Evolutionary conservation across 2,329 filamentous ascomycete species (phyloP).

Genomic region (Colletotrichum sp.): DNA sequence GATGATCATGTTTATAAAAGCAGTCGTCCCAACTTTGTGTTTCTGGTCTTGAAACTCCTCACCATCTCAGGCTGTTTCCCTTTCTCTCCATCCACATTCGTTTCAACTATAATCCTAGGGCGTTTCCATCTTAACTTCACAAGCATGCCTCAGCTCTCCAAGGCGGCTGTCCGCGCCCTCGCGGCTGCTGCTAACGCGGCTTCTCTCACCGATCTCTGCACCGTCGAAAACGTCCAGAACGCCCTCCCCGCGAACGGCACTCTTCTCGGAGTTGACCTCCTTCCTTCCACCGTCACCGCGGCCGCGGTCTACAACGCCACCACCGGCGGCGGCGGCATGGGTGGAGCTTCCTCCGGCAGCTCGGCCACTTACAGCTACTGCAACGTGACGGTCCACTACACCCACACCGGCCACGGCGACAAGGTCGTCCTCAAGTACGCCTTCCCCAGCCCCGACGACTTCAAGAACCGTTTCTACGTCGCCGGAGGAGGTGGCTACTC

Average conservation of each 20-base stretch:
- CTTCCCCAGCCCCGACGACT: constrained; percentile 45
- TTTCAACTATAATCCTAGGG: background rate
- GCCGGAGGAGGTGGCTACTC: constrained; percentile 51
- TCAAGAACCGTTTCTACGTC: constrained; percentile 49
- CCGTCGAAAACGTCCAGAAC: constrained; percentile 24
- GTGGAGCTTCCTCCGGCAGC: constrained; percentile 36
- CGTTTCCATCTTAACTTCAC: background rate
- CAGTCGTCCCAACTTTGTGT: background rate
- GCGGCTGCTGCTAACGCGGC: constrained; percentile 20
- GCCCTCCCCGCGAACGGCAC: constrained; percentile 27
- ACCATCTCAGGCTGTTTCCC: background rate
- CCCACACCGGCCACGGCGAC: constrained; percentile 40
- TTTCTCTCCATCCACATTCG: background rate
- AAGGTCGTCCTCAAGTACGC: constrained; percentile 44
- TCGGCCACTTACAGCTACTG: constrained; percentile 43
- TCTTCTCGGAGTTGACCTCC: constrained; percentile 30
- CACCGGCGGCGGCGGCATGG: constrained; percentile 28
- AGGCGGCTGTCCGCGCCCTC: background rate
- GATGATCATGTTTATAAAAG: background rate
- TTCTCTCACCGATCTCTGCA: constrained; percentile 26
- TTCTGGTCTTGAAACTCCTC: background rate
- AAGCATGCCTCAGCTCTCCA: constrained; percentile 1
- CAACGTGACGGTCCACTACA: constrained; percentile 51
- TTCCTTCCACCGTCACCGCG: constrained; percentile 16
- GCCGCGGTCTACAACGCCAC: constrained; percentile 16